Base-by-base conservation (phyloP, 345 rosid species). In the Syzygium grande region DNA sequence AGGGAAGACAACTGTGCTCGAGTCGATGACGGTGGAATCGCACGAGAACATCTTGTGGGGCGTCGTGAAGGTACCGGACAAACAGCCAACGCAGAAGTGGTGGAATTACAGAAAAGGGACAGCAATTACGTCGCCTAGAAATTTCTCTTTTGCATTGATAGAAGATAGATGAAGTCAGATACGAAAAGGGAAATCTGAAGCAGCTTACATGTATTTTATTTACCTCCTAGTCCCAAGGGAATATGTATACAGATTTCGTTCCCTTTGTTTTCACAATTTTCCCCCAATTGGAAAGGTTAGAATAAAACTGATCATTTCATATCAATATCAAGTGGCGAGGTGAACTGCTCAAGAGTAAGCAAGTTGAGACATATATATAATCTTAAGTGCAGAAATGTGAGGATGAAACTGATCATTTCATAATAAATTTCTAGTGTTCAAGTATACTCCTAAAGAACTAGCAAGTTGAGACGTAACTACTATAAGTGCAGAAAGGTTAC, bases 1-100 rank as follows among this genome's bases (percentile, higher is more conserved):
- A 4, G 88, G 80, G 23, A 86, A 79, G 83, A 61, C 90, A 30
- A 51, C 51, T 58, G 85, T 23, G 34, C 51, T 88, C 6, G 61
- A 80, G 87, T 86, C 84, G 23, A 88, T 88, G 90, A 54, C 86
- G 7, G 25, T 84, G 51, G 17, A 27, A 54, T 61, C 86, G 14
- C 9, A n/a, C 17, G 73, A 61, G 73, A 61, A 61, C 34, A 17
- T n/a, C 73, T 61, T 34, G 14, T 61, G 73, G 73, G 73, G 73
- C 29, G 73, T 61, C 73, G 29, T 61, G 73, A 61, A 61, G 73
- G 38, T 14, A 29, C 19, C 73, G 9, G 5, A 61, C 73, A n/a
- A 61, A n/a, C 73, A 16, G 38, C 73, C 38, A 61, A 61, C 38
- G 73, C 73, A 61, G 15, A 61, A 14, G 73, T 61, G 73, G 73